phyloP scores from a whole-genome alignment of 2,329 filamentous ascomycete genomes.

The Fusarium sp. region DNA sequence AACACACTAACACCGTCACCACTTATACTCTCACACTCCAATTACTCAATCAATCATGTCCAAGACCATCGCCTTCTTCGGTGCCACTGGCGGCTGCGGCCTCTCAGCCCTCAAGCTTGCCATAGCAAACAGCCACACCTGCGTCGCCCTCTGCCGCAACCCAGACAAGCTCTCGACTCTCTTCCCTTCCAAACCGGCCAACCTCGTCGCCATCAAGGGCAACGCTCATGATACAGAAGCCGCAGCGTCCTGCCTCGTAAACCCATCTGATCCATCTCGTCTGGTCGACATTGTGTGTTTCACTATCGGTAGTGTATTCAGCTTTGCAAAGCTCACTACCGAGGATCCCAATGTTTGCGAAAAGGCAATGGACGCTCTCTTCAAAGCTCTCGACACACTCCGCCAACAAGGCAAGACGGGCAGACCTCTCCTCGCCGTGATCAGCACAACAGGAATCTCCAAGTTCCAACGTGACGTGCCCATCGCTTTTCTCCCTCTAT shows the following conservation, averaged over 20 bases:
- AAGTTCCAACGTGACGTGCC: conserved; percentile 48
- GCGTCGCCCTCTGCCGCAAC: conserved; percentile 55
- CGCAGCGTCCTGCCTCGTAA: conserved; percentile 49
- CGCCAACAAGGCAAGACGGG: conserved; percentile 39
- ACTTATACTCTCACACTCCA: neutral
- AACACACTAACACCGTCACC: neutral
- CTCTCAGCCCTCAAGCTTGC: conserved; percentile 52
- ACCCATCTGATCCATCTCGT: conserved; percentile 38
- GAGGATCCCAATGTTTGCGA: conserved; percentile 56
- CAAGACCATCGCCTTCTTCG: conserved; percentile 52
- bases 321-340: conserved; percentile 43
- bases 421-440: conserved; percentile 50
- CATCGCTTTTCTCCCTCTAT: conserved; percentile 57
- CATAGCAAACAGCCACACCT: conserved; percentile 53
- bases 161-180: conserved; percentile 54
- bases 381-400: conserved; percentile 47
- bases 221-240: conserved; percentile 51
- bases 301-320: conserved; percentile 52
- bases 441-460: conserved; percentile 58
- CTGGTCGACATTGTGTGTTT: conserved; percentile 55
- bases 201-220: conserved; percentile 53
- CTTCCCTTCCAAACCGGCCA: conserved; percentile 44
- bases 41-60: conserved; percentile 21
- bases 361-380: conserved; percentile 50
- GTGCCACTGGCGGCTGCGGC: conserved; percentile 57